Percentiles rank a stretch among this genome's conserved stretches.
These are phyloP conservation scores for Ambrosiella xylebori DNA, from an alignment of 2,329 filamentous ascomycete genomes.

Conservation along the genomic window DNA sequence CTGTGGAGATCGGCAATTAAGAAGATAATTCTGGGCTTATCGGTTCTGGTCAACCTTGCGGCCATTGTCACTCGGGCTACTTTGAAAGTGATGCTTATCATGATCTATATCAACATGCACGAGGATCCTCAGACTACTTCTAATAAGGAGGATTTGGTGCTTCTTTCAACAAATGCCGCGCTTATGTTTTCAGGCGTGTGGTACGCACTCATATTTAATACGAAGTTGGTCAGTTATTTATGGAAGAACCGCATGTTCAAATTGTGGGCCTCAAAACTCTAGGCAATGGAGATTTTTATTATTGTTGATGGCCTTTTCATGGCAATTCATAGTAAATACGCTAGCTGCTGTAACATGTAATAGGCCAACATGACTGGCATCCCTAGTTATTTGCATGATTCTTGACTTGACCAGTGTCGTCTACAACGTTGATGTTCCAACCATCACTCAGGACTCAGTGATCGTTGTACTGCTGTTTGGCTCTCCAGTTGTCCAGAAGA, in stretches of 20 bases:
- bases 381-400: not conserved
- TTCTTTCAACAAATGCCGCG: too few species aligned
- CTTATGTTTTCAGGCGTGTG: conserved; percentile 25
- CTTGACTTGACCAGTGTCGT: not conserved
- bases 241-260: conserved; percentile 30
- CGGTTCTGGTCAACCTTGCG: conserved; percentile 16
- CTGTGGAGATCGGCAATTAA: conserved; percentile 28
- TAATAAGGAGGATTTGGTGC: too few species aligned
- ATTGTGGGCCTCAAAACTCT: conserved; percentile 25
- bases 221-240: conserved; percentile 32
- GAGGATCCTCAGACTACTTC: too few species aligned
- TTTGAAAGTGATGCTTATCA: too few species aligned
- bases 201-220: conserved; percentile 39
- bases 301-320: conserved; percentile 40
- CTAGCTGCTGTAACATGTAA: not conserved
- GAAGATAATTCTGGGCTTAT: conserved; percentile 16
- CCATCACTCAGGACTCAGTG: not conserved
- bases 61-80: conserved; percentile 17
- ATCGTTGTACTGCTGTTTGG: not conserved
- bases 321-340: conserved; percentile 33
- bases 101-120: too few species aligned
- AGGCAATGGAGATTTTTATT: conserved; percentile 36
- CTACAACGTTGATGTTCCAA: not conserved
- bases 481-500: not conserved
- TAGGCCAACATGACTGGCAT: too few species aligned